A percentile compares a stretch with the other conserved stretches of the same genome.
Evolutionary conservation across 345 rosid genomes (phyloP).

Genomic region (Ailanthus altissimus): DNA sequence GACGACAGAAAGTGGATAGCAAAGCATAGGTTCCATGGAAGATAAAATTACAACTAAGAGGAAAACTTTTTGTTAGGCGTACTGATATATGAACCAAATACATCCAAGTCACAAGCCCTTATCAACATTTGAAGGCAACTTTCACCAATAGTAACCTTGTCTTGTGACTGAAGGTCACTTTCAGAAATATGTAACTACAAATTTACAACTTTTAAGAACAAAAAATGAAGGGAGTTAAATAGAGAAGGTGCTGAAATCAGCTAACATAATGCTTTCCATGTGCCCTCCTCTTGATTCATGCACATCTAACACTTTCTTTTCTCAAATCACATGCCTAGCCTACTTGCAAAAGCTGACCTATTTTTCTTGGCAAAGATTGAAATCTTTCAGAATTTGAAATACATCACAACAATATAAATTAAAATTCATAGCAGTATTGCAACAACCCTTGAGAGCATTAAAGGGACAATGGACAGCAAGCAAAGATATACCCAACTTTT

Average conservation of each 20-base stretch:
- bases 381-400: background rate
- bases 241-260: slow-evolving; percentile 10
- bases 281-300: slow-evolving; percentile 22
- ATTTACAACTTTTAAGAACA: background rate
- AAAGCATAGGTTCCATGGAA: background rate
- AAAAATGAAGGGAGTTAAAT: background rate
- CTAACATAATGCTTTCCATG: slow-evolving; percentile 26
- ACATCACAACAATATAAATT: background rate
- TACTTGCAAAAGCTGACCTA: slow-evolving; percentile 13
- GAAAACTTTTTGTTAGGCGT: background rate
- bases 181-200: slow-evolving; percentile 5
- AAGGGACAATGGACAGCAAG: background rate
- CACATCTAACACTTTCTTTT: background rate
- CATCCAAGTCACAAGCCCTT: slow-evolving; percentile 22
- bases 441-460: background rate
- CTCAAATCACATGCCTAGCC: slow-evolving; percentile 19
- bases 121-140: slow-evolving; percentile 1
- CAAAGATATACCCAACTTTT: background rate
- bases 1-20: background rate
- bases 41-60: background rate
- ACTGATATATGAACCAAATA: slow-evolving; percentile 2
- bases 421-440: background rate
- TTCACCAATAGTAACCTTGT: slow-evolving; percentile 10
- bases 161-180: slow-evolving; percentile 25
- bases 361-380: background rate